A percentile compares a stretch with the other conserved stretches of the same genome.
Evolutionary conservation across 305 asterid genomes (phyloP).

Genomic region (Solanum hybrid): DNA sequence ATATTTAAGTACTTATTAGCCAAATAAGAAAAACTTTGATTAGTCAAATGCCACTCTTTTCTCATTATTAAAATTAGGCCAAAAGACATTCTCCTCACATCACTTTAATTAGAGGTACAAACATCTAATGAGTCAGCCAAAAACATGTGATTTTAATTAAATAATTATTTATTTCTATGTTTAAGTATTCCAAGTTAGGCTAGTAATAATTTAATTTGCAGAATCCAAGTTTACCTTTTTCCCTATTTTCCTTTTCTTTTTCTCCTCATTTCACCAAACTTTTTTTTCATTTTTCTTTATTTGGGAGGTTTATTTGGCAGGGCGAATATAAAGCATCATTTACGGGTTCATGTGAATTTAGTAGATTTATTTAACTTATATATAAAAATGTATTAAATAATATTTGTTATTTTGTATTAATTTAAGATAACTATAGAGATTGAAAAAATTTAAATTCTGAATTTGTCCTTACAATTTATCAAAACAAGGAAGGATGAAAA

Average conservation of each 20-base stretch:
- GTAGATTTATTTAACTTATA: background rate
- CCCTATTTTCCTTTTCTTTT: background rate
- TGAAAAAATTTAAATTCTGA: background rate
- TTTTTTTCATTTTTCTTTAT: background rate
- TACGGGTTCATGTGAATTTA: background rate
- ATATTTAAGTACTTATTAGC: background rate
- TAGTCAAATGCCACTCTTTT: background rate
- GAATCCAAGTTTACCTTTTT: background rate
- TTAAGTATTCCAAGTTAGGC: background rate
- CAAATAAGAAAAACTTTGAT: background rate
- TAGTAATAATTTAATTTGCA: background rate
- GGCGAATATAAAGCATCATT: background rate
- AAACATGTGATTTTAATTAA: slow-evolving; percentile 7
- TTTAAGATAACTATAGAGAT: background rate
- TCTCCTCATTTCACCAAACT: background rate
- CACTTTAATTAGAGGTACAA: background rate
- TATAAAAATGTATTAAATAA: background rate
- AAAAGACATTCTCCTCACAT: slow-evolving; percentile 22
- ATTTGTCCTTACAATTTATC: background rate
- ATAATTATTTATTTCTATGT: background rate
- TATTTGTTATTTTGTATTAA: background rate
- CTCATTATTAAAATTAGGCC: background rate
- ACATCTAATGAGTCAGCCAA: background rate
- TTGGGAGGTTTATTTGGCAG: background rate
- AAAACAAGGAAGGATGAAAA: background rate